Percentiles rank a stretch among this genome's conserved stretches.
Evolutionary conservation across 2,329 filamentous ascomycete genomes (phyloP).

Genomic region (Scopulariopsis brevicaulis): DNA sequence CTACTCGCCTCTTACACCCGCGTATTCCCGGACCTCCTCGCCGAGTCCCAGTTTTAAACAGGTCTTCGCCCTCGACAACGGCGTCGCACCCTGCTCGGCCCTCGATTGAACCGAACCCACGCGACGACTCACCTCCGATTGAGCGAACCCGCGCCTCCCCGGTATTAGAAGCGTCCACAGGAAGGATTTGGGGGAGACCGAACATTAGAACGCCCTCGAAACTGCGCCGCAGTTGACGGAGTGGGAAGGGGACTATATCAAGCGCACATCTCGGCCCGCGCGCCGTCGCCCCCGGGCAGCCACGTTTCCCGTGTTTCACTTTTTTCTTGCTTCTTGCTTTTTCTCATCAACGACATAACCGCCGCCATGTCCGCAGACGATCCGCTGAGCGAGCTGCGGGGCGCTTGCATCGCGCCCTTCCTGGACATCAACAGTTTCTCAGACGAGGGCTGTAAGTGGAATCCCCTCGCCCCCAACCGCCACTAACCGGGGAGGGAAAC

Average conservation of each 20-base stretch:
- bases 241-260: background rate
- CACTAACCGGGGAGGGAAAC: constrained; percentile 12
- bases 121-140: too few relatives aligned
- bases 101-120: too few relatives aligned
- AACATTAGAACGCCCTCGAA: background rate
- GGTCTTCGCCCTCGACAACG: too few relatives aligned
- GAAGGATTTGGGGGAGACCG: too few relatives aligned
- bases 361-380: background rate
- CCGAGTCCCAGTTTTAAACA: too few relatives aligned
- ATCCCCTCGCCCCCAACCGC: background rate
- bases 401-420: constrained; percentile 7
- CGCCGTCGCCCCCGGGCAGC: too few relatives aligned
- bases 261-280: background rate
- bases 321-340: too few relatives aligned
- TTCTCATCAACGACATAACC: background rate
- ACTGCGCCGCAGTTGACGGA: background rate
- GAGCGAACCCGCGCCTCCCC: too few relatives aligned
- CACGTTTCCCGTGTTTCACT: too few relatives aligned
- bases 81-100: too few relatives aligned
- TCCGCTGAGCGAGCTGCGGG: constrained; percentile 4
- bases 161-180: too few relatives aligned
- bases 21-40: too few relatives aligned
- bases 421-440: constrained; percentile 6
- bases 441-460: constrained; percentile 8
- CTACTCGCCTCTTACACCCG: background rate